Evolutionary conservation across 805 yeast genomes (phyloP).

Genomic region (Wickerhamomyces chambardii): DNA sequence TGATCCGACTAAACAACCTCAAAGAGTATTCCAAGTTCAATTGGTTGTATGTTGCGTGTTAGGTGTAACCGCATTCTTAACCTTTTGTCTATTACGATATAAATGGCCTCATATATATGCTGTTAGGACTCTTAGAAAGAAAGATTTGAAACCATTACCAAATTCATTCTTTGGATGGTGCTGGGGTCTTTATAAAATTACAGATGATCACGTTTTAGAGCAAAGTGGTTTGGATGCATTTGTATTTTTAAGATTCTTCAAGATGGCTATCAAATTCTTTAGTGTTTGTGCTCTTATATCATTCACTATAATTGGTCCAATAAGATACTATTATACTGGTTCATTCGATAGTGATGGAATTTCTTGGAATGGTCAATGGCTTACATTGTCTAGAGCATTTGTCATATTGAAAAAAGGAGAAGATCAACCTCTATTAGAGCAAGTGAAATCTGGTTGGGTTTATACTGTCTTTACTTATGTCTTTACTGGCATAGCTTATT

Average conservation of each 20-base stretch:
- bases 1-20: conserved; percentile 20
- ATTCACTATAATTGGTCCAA: conserved; percentile 71
- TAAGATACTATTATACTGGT: conserved; percentile 80
- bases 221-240: conserved; percentile 92
- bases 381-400: not conserved
- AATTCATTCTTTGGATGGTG: conserved; percentile 79
- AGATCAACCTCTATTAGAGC: conserved; percentile 23
- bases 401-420: conserved; percentile 16
- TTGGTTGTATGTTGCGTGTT: conserved; percentile 58
- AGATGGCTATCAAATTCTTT: conserved; percentile 72
- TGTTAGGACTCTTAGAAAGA: conserved; percentile 44
- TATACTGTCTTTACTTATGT: conserved; percentile 83
- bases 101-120: conserved; percentile 81
- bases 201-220: conserved; percentile 73
- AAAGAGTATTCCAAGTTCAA: conserved; percentile 73
- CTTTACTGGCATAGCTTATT: conserved; percentile 63
- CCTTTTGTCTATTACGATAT: conserved; percentile 64
- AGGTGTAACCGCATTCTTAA: conserved; percentile 58
- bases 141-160: conserved; percentile 21
- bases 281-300: conserved; percentile 63
- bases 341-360: conserved; percentile 55
- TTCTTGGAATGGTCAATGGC: conserved; percentile 10
- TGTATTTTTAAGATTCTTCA: conserved; percentile 86
- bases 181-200: conserved; percentile 51
- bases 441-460: conserved; percentile 64